Base-by-base conservation (phyloP, 441 rosid species). In the Pelargonium cotyledonis region DNA sequence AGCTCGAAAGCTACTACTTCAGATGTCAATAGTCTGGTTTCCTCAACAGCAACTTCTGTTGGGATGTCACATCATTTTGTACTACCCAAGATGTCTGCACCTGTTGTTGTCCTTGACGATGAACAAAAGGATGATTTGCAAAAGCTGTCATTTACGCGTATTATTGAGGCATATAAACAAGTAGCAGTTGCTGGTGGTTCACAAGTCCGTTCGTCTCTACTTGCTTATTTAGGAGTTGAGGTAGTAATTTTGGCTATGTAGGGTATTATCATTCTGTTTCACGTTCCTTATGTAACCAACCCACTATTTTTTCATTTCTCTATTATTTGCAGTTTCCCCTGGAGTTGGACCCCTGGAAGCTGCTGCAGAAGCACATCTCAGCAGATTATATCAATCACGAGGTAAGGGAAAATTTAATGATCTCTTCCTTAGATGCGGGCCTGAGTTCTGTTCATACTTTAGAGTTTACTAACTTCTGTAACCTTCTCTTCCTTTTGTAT, bases 41-140 rank as follows among this genome's bases (percentile, higher is more conserved):
- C 89, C 70, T 92, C 97, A 68, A 81, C 89, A 21, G 89, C 83
- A 60, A 83, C 86, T 66, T 85, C 95, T 73, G 73, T 79, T 74
- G 81, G 81, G 76, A 79, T 85, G 57, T 69, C 89, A 66, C 65
- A 75, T 74, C 76, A 75, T 69, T 71, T 86, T 83, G 76, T 81
- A 71, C 85, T 92, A 77, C 98, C 99, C 74, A 89, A 89, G 88
- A 86, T 95, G 88, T 84, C 87, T 35, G 98, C 97, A 70, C 96
- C 98, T 79, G 91, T 95, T 77, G 84, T 95, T 23, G 75, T 74
- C 77, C 94, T 92, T 76, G 75, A 84, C 55, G 97, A 88, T 76
- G 96, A 83, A 70, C 87, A 86, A 84, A 90, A 84, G 80, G 99
- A 91, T 84, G 83, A 80, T 75, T 77, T 91, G 79, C 99, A 95